Evolutionary conservation across 2,329 filamentous ascomycete genomes (phyloP), one percentile per base, ranked within the genome.

Genomic region (Hysterium pulicare): DNA sequence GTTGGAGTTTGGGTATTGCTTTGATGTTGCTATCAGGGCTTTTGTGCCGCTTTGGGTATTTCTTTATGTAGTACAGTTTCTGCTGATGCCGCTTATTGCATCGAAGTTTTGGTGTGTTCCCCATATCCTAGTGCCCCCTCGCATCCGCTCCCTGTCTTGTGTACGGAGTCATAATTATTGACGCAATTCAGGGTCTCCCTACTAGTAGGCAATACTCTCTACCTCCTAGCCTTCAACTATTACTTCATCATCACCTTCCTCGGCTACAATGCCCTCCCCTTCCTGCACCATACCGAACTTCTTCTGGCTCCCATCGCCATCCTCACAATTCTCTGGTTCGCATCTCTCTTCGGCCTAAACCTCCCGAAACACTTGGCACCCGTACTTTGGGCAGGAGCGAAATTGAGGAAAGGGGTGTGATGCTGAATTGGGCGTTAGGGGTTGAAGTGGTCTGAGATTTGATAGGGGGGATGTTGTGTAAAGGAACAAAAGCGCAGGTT

Each of bases 1-100:
- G 46, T 62, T 86, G 47, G 82, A 85, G 57, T 86, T 85, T 66
- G 82, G 82, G 40, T 86, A 86, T 59, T 85, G 82, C 62, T 85
- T 84, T 66, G 82, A 86, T 68, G 82, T 83, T 16, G 77, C 79
- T 1, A 85, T 83, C 30, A 73, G 82, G 28, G 81, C 82, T 0
- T 86, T 84, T 63, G 81, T 85, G 51, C 81, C 82, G 0, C 72
- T 84, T 4, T 85, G 83, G 72, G 72, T 82, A 20, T 81, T 83
- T 56, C 71, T 86, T 20, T 83, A 84, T 51, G 79, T 84, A 36
- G 67, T 84, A 31, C 82, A 85, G 54, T 86, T 84, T 61, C 64
- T 86, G 32, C 74, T 84, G 45, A 81, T 85, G 67, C 82, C 82
- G 16, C 64, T 84, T 31, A 69, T 80, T 32, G 71, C 73, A 2